phyloP scores from a whole-genome alignment of 345 rosid species.

The Euphorbia lathyris region DNA sequence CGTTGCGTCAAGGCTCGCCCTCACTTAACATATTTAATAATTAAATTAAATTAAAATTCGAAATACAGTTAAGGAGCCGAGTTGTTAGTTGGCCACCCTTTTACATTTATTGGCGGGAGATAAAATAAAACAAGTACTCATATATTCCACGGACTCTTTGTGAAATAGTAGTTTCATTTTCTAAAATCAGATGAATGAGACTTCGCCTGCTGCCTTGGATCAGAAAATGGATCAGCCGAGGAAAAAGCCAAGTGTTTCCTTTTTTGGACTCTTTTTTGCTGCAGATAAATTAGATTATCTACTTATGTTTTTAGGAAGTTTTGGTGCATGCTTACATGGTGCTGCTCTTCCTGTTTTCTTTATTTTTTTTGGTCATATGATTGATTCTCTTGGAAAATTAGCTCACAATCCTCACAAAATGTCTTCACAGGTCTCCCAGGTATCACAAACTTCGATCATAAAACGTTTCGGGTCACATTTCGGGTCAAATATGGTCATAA shows the following conservation, averaged over 20 bases:
- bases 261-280: conserved; percentile 59
- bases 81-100: conserved; percentile 29
- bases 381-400: conserved; percentile 63
- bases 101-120: conserved; percentile 36
- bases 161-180: conserved; percentile 6
- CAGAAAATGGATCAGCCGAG: background rate
- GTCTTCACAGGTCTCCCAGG: conserved; percentile 62
- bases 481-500: too few species aligned
- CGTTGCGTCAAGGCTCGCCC: too few species aligned
- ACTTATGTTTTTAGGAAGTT: conserved; percentile 56
- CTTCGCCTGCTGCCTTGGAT: conserved; percentile 16
- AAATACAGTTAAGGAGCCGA: conserved; percentile 18
- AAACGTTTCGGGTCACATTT: too few species aligned
- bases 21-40: too few species aligned
- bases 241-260: conserved; percentile 37
- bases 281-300: conserved; percentile 54
- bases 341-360: conserved; percentile 70
- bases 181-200: conserved; percentile 23
- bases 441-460: too few species aligned
- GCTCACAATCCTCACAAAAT: conserved; percentile 47
- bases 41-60: too few species aligned
- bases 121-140: background rate
- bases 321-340: conserved; percentile 67
- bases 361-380: conserved; percentile 58
- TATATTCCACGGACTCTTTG: conserved; percentile 12